Evolutionary conservation across 2,329 filamentous ascomycete species (phyloP).

Genomic region (Claviceps sp.): DNA sequence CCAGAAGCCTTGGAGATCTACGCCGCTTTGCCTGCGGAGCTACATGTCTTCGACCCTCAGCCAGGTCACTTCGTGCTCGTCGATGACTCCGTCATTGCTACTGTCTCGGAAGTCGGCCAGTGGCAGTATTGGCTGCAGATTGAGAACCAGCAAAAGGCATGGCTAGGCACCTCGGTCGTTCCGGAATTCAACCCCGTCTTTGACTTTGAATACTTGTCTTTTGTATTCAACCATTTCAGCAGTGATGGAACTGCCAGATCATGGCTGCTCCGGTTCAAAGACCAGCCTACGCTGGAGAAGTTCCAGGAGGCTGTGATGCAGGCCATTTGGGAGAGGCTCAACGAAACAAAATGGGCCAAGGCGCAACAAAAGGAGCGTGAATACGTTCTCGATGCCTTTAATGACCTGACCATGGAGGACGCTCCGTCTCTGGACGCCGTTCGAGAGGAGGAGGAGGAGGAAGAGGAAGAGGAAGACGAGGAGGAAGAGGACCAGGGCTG

Average conservation of each 20-base stretch:
- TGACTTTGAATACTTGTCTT: constrained; percentile 97
- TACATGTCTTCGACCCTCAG: constrained; percentile 87
- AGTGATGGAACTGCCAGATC: constrained; percentile 84
- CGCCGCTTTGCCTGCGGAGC: constrained; percentile 61
- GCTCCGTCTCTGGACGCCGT: constrained; percentile 30
- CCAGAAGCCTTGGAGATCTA: constrained; percentile 63
- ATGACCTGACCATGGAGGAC: constrained; percentile 87
- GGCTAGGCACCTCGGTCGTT: constrained; percentile 74
- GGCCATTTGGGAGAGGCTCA: constrained; percentile 90
- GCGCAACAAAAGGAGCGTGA: constrained; percentile 85
- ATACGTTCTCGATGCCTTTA: constrained; percentile 90
- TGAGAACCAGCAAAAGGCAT: constrained; percentile 59
- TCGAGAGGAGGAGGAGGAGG: constrained; percentile 39
- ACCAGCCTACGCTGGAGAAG: constrained; percentile 63
- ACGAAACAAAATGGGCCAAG: constrained; percentile 88
- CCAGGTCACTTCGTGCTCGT: constrained; percentile 75
- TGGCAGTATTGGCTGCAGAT: constrained; percentile 98
- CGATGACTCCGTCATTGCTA: constrained; percentile 60
- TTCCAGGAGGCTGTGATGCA: constrained; percentile 95
- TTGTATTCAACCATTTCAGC: constrained; percentile 96
- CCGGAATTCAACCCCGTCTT: constrained; percentile 96
- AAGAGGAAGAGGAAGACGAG: constrained; percentile 46
- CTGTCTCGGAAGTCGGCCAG: constrained; percentile 71
- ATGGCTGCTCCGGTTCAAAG: constrained; percentile 86
- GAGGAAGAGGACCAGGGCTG: constrained; percentile 50